Evolutionary conservation across 1,139 yeast species (phyloP).

Genomic region (Debaryomyces psychrophilus): DNA sequence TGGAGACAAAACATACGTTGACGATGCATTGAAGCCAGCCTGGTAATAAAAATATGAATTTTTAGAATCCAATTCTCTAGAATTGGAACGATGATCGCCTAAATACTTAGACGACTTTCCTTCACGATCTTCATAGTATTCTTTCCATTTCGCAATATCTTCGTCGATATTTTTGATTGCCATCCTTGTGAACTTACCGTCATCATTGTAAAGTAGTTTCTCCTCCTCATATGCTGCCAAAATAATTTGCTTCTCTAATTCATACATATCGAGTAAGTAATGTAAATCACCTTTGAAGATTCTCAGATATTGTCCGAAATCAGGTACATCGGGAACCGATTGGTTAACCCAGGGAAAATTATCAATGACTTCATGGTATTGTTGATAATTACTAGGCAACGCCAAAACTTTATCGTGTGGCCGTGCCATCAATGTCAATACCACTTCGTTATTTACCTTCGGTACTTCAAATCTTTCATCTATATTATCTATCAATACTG

Average conservation of each 20-base stretch:
- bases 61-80: not conserved
- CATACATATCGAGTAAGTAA: conserved; percentile 56
- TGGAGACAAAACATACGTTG: conserved; percentile 71
- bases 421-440: conserved; percentile 72
- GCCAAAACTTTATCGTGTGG: conserved; percentile 64
- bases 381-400: conserved; percentile 53
- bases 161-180: conserved; percentile 61
- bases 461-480: conserved; percentile 68
- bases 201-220: conserved; percentile 59
- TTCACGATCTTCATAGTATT: conserved; percentile 3
- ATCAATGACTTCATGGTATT: conserved; percentile 29
- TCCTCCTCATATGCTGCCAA: conserved; percentile 56
- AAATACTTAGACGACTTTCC: not conserved
- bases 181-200: conserved; percentile 55
- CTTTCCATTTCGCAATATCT: conserved; percentile 41
- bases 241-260: conserved; percentile 57
- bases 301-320: conserved; percentile 45
- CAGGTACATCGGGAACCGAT: conserved; percentile 21
- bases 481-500: conserved; percentile 62
- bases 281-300: conserved; percentile 64
- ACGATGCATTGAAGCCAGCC: conserved; percentile 68
- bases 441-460: conserved; percentile 58
- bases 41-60: conserved; percentile 52
- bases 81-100: not conserved
- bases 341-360: conserved; percentile 35